Conservation (phyloP, 345 rosid genomes). For the Mallotus nudiflorus region DNA sequence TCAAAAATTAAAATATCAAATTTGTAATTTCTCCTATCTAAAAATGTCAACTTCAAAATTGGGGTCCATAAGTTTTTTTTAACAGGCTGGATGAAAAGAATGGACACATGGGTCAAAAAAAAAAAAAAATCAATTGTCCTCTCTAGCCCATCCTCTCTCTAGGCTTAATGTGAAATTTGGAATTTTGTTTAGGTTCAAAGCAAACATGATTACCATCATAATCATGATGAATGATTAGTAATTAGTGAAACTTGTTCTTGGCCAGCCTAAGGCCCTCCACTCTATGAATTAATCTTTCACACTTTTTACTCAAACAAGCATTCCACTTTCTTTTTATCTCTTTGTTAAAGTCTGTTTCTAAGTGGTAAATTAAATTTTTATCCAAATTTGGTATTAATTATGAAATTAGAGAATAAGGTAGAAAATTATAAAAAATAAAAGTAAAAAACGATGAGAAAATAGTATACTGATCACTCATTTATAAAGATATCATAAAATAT, state of each 20-base stretch:
- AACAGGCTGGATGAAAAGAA: slow-evolving; percentile 16
- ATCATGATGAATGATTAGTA: slow-evolving; percentile 25
- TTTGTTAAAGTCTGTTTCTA: neutral
- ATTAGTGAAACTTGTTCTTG: slow-evolving; percentile 3
- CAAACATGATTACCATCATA: slow-evolving; percentile 27
- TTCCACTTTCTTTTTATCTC: neutral
- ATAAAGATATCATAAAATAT: too few relatives aligned
- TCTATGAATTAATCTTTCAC: too few relatives aligned
- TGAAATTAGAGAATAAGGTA: too few relatives aligned
- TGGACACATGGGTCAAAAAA: neutral
- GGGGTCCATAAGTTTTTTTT: slow-evolving; percentile 8
- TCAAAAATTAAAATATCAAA: too few relatives aligned
- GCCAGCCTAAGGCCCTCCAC: neutral
- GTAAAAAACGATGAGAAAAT: too few relatives aligned
- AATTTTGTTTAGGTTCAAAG: slow-evolving; percentile 40
- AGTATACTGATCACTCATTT: too few relatives aligned
- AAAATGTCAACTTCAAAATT: slow-evolving; percentile 11
- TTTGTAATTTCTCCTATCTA: neutral
- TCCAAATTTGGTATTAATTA: too few relatives aligned
- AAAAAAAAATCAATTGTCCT: too few relatives aligned
- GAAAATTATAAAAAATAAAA: too few relatives aligned
- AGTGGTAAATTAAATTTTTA: neutral
- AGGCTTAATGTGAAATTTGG: slow-evolving; percentile 29
- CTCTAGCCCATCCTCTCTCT: slow-evolving; percentile 17
- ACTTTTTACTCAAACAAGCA: slow-evolving; percentile 2